These are phyloP conservation scores for Rhypophila decipiens DNA, from an alignment of 495 filamentous ascomycete genomes.

Conservation along the genomic window DNA sequence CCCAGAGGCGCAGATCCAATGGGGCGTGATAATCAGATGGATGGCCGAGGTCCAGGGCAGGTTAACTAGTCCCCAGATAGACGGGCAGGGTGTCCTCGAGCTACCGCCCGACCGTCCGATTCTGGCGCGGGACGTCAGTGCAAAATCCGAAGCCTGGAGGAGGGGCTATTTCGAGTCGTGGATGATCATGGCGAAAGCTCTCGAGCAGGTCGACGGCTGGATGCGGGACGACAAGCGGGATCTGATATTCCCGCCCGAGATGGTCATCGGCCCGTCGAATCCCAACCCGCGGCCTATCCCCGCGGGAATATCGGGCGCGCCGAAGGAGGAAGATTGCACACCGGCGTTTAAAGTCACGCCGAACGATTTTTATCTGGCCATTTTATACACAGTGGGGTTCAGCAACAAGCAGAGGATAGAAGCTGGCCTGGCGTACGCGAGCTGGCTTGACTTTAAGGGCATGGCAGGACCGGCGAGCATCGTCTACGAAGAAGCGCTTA, in stretches of 20 bases:
- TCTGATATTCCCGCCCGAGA: slow-evolving; percentile 59
- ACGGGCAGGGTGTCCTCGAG: slow-evolving; percentile 58
- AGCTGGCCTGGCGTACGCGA: slow-evolving; percentile 72
- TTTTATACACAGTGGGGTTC: slow-evolving; percentile 72
- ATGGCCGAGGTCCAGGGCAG: slow-evolving; percentile 49
- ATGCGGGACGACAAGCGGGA: slow-evolving; percentile 59
- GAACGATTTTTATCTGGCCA: slow-evolving; percentile 67
- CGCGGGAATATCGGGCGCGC: slow-evolving; percentile 47
- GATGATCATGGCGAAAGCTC: slow-evolving; percentile 66
- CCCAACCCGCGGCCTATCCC: slow-evolving; percentile 69
- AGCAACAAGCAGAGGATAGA: slow-evolving; percentile 65
- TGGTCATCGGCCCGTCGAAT: slow-evolving; percentile 76
- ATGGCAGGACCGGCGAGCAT: slow-evolving; percentile 28
- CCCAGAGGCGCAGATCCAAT: slow-evolving; percentile 50
- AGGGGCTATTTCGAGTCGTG: slow-evolving; percentile 75
- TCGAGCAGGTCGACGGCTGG: slow-evolving; percentile 76
- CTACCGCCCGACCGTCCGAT: slow-evolving; percentile 18
- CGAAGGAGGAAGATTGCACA: slow-evolving; percentile 66
- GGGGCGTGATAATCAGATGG: slow-evolving; percentile 52
- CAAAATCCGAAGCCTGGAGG: slow-evolving; percentile 73
- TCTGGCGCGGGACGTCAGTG: slow-evolving; percentile 54
- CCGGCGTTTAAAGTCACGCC: slow-evolving; percentile 55
- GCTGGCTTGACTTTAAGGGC: slow-evolving; percentile 74
- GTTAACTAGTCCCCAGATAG: slow-evolving; percentile 56
- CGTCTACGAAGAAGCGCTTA: slow-evolving; percentile 20